These are phyloP conservation scores for Monilinia laxa DNA, from an alignment of 2,329 filamentous ascomycete species.

Conservation along the genomic window DNA sequence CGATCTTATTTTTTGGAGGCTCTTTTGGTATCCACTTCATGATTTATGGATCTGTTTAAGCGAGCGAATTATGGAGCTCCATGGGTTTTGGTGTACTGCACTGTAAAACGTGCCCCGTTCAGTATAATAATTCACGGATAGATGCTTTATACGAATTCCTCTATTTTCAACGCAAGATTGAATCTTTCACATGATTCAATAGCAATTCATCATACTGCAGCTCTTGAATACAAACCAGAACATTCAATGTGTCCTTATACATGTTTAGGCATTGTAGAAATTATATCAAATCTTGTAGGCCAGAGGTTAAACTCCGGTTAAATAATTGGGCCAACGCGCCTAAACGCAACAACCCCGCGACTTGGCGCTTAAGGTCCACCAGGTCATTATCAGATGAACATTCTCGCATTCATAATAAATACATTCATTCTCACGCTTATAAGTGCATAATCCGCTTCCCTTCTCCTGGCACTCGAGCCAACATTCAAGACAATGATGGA, in stretches of 20 bases:
- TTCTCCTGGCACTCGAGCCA: not conserved
- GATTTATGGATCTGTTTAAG: not conserved
- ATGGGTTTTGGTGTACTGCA: not conserved
- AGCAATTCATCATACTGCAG: too few species aligned
- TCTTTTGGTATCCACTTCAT: not conserved
- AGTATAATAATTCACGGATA: not conserved
- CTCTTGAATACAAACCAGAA: not conserved
- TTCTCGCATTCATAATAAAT: not conserved
- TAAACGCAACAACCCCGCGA: conserved; percentile 2
- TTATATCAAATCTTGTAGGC: not conserved
- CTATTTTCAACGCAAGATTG: too few species aligned
- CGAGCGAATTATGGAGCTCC: not conserved
- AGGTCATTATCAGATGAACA: not conserved
- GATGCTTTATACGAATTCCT: too few species aligned
- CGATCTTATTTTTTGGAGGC: not conserved
- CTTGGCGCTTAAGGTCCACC: conserved; percentile 1
- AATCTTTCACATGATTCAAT: too few species aligned
- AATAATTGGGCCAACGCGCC: not conserved
- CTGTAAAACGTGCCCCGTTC: too few species aligned
- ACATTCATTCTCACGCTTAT: not conserved
- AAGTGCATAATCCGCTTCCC: not conserved
- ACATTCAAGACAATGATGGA: not conserved
- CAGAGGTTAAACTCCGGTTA: not conserved
- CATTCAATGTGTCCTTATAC: not conserved
- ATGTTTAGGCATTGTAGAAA: too few species aligned